Percentiles rank a stretch among this genome's conserved stretches.
phyloP scores from a whole-genome alignment of 164 flowering plant genomes.

The Vitis rotundifolia region DNA sequence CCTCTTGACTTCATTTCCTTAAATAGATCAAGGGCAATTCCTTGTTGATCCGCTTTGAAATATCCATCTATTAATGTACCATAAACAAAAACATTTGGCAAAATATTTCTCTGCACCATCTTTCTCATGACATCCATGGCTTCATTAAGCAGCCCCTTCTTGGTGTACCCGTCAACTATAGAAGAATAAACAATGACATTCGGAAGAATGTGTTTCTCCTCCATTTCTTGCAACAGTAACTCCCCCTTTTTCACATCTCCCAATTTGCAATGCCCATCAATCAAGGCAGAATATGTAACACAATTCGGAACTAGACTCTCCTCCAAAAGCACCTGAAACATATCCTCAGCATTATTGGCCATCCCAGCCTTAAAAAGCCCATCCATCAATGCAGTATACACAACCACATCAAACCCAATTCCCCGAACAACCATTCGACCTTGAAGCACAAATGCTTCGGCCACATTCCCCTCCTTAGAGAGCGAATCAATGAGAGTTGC shows the following conservation, averaged over 20 bases:
- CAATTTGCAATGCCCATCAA: constrained; percentile 70
- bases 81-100: constrained; percentile 63
- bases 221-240: constrained; percentile 56
- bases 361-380: constrained; percentile 78
- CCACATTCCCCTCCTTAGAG: constrained; percentile 42
- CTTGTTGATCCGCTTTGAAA: constrained; percentile 62
- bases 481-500: constrained; percentile 55
- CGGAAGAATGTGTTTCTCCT: constrained; percentile 39
- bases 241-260: constrained; percentile 65
- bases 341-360: constrained; percentile 55
- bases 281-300: constrained; percentile 64
- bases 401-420: constrained; percentile 56
- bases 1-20: constrained; percentile 61
- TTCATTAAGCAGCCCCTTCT: constrained; percentile 64
- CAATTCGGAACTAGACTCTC: constrained; percentile 48
- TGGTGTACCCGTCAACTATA: constrained; percentile 63
- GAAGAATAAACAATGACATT: constrained; percentile 69
- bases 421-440: constrained; percentile 78
- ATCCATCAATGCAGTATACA: constrained; percentile 66
- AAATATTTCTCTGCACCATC: constrained; percentile 47
- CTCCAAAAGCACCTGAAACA: constrained; percentile 44
- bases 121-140: constrained; percentile 45
- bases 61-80: constrained; percentile 65
- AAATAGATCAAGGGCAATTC: constrained; percentile 52
- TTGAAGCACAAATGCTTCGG: constrained; percentile 45